Evolutionary conservation across 2,329 filamentous ascomycete species (phyloP).

Genomic region (Sarocladiaceae sp.): DNA sequence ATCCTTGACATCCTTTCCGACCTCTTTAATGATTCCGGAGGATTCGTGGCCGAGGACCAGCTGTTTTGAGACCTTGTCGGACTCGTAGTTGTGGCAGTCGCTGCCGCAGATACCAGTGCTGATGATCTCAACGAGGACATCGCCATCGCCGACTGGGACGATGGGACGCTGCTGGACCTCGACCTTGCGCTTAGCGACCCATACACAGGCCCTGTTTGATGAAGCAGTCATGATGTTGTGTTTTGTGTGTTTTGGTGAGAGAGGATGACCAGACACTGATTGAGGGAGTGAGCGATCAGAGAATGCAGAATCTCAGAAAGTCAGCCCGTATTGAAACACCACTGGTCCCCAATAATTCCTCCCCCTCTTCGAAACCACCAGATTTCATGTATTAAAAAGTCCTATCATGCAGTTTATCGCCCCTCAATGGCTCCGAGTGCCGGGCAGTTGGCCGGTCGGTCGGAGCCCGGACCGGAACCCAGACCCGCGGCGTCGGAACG

Average conservation of each 20-base stretch:
- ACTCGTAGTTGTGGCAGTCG: conserved; percentile 19
- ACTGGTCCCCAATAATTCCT: too few relatives aligned
- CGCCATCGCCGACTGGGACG: conserved; percentile 24
- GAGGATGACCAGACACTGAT: neutral
- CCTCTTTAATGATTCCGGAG: conserved; percentile 49
- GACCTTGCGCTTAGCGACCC: conserved; percentile 24
- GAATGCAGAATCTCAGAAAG: neutral
- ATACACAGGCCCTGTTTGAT: conserved; percentile 18
- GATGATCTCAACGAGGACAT: conserved; percentile 9
- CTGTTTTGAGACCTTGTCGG: conserved; percentile 14
- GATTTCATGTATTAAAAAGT: neutral
- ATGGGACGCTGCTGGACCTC: conserved; percentile 40
- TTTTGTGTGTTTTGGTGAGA: neutral
- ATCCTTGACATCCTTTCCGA: conserved; percentile 43
- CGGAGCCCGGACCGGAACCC: conserved; percentile 3
- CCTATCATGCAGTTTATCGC: neutral
- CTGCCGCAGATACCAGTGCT: conserved; percentile 9
- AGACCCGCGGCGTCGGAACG: too few relatives aligned
- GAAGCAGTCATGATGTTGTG: neutral
- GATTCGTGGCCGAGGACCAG: conserved; percentile 53
- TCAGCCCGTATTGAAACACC: too few relatives aligned
- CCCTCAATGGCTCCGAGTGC: neutral
- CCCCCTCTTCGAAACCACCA: neutral
- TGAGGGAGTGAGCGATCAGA: neutral
- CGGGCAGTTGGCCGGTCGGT: neutral